Percentiles rank a stretch among this genome's conserved stretches.
Evolutionary conservation across 768 basidiomycete genomes (phyloP).

Genomic region (Boletus sp.): DNA sequence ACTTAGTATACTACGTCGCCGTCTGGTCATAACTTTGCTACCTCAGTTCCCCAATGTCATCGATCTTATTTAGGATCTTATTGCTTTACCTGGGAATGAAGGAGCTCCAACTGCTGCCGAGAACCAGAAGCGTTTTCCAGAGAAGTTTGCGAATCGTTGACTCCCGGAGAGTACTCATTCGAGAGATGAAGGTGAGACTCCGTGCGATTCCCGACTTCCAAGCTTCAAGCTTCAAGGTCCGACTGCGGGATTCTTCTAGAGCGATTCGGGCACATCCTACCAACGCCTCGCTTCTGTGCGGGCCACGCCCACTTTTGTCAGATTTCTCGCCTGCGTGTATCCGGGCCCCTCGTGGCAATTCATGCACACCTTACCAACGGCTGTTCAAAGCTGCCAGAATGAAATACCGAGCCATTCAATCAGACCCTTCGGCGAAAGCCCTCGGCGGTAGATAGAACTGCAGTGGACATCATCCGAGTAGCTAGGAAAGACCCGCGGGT

Average conservation of each 20-base stretch:
- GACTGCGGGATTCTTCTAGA: background rate
- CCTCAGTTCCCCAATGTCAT: background rate
- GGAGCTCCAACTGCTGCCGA: background rate
- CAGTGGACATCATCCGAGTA: constrained; percentile 1
- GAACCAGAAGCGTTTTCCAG: background rate
- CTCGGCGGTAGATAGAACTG: background rate
- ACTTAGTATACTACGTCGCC: constrained; percentile 8
- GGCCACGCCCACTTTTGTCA: background rate
- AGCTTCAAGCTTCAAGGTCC: too few relatives aligned
- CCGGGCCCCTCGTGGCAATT: background rate
- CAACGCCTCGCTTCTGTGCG: constrained; percentile 2
- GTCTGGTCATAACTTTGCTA: constrained; percentile 6
- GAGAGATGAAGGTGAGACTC: constrained; percentile 4
- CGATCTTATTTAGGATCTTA: background rate
- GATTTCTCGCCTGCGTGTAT: background rate
- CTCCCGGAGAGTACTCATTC: background rate
- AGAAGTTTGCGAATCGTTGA: constrained; percentile 1
- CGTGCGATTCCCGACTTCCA: constrained; percentile 1
- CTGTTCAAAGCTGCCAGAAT: background rate
- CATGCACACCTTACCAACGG: background rate
- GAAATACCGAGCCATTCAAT: background rate
- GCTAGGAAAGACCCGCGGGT: background rate
- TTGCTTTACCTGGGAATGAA: background rate
- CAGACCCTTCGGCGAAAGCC: background rate
- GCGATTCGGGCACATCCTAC: constrained; percentile 5